These are phyloP conservation scores for Coemansia sp. DNA, from an alignment of 192 early-diverging fungal species.

Conservation along the genomic window DNA sequence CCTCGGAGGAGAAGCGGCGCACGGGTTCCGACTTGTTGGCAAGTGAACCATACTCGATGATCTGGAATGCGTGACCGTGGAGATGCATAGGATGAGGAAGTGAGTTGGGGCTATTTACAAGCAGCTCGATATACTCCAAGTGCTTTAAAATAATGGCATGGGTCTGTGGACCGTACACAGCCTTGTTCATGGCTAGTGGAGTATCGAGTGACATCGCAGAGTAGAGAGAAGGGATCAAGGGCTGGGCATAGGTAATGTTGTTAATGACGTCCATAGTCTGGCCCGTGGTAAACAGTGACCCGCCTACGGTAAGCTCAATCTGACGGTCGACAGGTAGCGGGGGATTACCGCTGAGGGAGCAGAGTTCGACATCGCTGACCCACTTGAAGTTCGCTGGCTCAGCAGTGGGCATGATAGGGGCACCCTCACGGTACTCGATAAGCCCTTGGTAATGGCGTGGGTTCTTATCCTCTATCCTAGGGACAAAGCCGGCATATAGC, in stretches of 20 bases:
- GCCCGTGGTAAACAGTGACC: conserved; percentile 62
- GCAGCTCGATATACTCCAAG: conserved; percentile 63
- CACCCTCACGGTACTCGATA: conserved; percentile 14
- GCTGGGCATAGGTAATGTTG: conserved; percentile 61
- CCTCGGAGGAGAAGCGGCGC: neutral
- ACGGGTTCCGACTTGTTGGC: neutral
- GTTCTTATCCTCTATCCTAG: conserved; percentile 33
- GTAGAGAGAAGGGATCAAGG: conserved; percentile 64
- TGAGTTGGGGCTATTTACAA: conserved; percentile 67
- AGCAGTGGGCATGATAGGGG: conserved; percentile 1
- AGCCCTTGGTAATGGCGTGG: conserved; percentile 29
- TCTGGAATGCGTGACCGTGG: conserved; percentile 80
- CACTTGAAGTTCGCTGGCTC: neutral
- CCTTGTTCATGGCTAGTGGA: conserved; percentile 40
- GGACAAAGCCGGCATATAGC: conserved; percentile 64
- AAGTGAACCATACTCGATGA: conserved; percentile 62
- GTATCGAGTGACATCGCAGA: conserved; percentile 62
- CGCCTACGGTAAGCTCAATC: conserved; percentile 35
- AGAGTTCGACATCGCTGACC: conserved; percentile 15
- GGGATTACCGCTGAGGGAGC: neutral
- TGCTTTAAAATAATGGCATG: conserved; percentile 62
- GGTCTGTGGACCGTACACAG: conserved; percentile 65
- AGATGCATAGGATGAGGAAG: conserved; percentile 75
- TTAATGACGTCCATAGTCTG: conserved; percentile 48
- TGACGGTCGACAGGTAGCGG: conserved; percentile 13